Percentiles rank a stretch among this genome's conserved stretches.
Evolutionary conservation across 495 filamentous ascomycete species (phyloP).

Genomic region (Cryomyces minteri): DNA sequence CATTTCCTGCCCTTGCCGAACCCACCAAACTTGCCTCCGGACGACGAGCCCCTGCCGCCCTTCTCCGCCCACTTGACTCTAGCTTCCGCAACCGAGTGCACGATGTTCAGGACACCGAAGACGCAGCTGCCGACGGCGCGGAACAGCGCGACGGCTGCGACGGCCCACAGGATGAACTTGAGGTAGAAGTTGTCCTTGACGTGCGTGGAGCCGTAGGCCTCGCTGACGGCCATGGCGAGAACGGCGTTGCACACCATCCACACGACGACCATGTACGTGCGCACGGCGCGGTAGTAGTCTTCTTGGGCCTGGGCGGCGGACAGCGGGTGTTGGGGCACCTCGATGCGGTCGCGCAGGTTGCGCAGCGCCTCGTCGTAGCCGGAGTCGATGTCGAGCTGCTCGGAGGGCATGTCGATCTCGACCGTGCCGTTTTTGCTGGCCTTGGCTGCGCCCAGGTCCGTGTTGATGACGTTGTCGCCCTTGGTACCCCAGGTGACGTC

Average conservation of each 20-base stretch:
- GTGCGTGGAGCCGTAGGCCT: conserved; percentile 52
- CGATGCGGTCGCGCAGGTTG: conserved; percentile 83
- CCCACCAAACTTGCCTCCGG: conserved; percentile 3
- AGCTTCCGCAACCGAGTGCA: conserved; percentile 76
- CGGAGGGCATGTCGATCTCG: conserved; percentile 88
- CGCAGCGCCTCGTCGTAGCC: conserved; percentile 95
- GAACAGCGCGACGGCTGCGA: conserved; percentile 72
- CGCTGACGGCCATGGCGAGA: conserved; percentile 83
- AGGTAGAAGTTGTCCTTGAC: conserved; percentile 80
- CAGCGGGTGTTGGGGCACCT: conserved; percentile 42
- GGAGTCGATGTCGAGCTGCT: conserved; percentile 94
- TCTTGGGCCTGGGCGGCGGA: conserved; percentile 78
- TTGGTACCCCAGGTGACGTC: conserved; percentile 99
- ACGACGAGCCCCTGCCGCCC: not conserved
- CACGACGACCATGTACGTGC: conserved; percentile 94
- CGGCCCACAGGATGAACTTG: conserved; percentile 80
- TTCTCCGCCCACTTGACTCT: conserved; percentile 36
- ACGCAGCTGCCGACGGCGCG: conserved; percentile 63
- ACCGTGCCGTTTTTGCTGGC: conserved; percentile 52
- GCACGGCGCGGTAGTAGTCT: conserved; percentile 95
- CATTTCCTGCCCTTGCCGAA: conserved; percentile 2
- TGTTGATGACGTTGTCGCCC: conserved; percentile 86
- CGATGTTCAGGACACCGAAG: conserved; percentile 62
- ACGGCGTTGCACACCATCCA: conserved; percentile 92
- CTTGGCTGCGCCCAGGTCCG: conserved; percentile 68